These are phyloP conservation scores for Trichosporon sp. DNA, from an alignment of 1,284 basidiomycete species.

Conservation along the genomic window DNA sequence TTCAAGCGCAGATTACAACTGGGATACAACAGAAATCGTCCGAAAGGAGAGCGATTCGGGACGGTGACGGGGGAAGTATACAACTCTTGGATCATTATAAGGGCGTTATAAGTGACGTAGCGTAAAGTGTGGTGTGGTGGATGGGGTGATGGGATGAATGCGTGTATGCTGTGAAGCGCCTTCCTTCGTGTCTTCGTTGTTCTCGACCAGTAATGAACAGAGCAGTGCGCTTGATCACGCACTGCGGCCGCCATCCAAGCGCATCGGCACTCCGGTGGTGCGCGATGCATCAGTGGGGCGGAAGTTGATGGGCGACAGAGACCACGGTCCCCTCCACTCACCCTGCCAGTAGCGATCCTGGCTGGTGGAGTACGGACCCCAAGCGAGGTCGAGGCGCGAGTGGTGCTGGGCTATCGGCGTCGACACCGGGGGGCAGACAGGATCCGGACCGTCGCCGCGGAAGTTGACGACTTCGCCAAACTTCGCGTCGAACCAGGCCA, in stretches of 20 bases:
- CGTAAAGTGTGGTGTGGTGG: background rate
- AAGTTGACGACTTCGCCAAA: constrained; percentile 18
- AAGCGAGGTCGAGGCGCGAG: constrained; percentile 14
- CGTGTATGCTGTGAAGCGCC: background rate
- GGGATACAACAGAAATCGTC: constrained; percentile 16
- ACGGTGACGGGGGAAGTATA: background rate
- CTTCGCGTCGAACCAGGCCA: constrained; percentile 9
- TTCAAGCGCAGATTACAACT: constrained; percentile 11
- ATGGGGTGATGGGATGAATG: background rate
- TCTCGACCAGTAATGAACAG: constrained; percentile 10
- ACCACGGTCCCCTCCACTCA: constrained; percentile 10
- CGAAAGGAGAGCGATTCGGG: background rate
- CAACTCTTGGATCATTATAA: background rate
- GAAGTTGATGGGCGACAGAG: constrained; percentile 13
- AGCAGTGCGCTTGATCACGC: background rate
- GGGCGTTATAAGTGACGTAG: background rate
- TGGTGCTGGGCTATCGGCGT: constrained; percentile 8
- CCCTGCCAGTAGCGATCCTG: constrained; percentile 16
- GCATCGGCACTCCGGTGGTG: background rate
- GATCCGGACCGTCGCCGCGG: constrained; percentile 8
- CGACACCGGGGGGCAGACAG: background rate
- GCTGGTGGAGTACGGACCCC: constrained; percentile 5
- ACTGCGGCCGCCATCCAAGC: background rate
- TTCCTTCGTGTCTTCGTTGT: constrained; percentile 4
- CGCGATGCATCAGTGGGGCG: background rate